phyloP scores from a whole-genome alignment of 352 stramenopile genomes.

The Nothophytophthora sp. region DNA sequence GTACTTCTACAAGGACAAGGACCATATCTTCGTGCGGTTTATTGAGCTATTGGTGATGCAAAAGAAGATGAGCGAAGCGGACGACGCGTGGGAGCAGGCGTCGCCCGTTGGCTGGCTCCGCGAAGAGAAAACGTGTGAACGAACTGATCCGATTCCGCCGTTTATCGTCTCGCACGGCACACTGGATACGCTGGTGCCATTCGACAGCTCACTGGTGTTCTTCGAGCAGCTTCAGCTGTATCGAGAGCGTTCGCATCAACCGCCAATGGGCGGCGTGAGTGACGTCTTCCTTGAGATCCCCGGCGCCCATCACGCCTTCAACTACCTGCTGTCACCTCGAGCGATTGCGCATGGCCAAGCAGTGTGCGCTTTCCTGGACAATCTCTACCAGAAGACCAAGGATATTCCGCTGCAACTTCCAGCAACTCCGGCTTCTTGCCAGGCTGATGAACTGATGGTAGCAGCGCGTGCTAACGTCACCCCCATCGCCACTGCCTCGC shows the following conservation, averaged over 20 bases:
- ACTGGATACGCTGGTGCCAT: constrained; percentile 70
- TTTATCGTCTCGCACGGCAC: constrained; percentile 75
- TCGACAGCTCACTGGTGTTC: constrained; percentile 71
- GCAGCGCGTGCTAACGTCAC: neutral
- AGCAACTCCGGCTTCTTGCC: neutral
- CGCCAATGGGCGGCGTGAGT: constrained; percentile 21
- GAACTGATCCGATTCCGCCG: constrained; percentile 49
- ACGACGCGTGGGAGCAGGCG: constrained; percentile 52
- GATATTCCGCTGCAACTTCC: constrained; percentile 9
- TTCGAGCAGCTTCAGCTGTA: constrained; percentile 55
- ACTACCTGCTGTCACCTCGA: constrained; percentile 73
- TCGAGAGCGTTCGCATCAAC: constrained; percentile 25
- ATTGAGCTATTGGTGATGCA: constrained; percentile 77
- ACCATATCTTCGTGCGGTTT: constrained; percentile 60
- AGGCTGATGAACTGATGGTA: constrained; percentile 7
- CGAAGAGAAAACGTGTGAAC: constrained; percentile 27
- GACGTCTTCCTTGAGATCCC: constrained; percentile 72
- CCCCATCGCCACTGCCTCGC: neutral
- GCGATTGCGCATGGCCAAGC: constrained; percentile 67
- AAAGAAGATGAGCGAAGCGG: constrained; percentile 46
- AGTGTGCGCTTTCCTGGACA: constrained; percentile 63
- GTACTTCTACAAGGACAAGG: constrained; percentile 61
- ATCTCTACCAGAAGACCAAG: constrained; percentile 53
- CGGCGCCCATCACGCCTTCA: constrained; percentile 71
- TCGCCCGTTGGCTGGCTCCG: constrained; percentile 62